phyloP scores from a whole-genome alignment of 2,329 filamentous ascomycete species.

The Penicillium expansum region DNA sequence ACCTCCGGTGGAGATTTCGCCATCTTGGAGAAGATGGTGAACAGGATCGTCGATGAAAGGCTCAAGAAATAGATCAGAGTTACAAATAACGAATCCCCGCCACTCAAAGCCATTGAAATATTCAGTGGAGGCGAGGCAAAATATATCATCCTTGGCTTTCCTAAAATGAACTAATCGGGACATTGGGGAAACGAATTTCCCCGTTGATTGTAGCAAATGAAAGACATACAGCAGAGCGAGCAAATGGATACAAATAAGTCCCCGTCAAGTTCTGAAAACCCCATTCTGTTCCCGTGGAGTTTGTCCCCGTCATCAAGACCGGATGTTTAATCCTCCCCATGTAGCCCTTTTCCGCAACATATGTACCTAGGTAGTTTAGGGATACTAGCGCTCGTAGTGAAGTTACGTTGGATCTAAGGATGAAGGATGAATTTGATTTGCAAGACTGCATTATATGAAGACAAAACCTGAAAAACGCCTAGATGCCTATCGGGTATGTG shows the following conservation, averaged over 20 bases:
- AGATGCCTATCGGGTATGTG: constrained; percentile 13
- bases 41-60: constrained; percentile 70
- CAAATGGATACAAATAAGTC: neutral
- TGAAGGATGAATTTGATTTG: constrained; percentile 6
- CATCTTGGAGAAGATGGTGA: constrained; percentile 69
- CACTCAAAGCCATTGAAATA: neutral
- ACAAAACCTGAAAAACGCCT: constrained; percentile 8
- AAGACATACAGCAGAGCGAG: neutral
- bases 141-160: neutral
- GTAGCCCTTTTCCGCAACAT: too few relatives aligned
- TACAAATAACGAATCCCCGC: neutral
- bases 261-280: too few relatives aligned
- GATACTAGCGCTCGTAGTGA: neutral
- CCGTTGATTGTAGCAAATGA: neutral
- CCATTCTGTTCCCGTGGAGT: too few relatives aligned
- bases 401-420: neutral
- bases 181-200: neutral
- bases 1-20: constrained; percentile 43
- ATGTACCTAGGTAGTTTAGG: neutral
- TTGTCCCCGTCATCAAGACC: too few relatives aligned
- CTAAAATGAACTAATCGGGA: neutral
- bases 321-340: too few relatives aligned
- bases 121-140: neutral
- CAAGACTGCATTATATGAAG: constrained; percentile 5
- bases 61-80: constrained; percentile 43